Evolutionary conservation across 495 filamentous ascomycete species (phyloP).

Genomic region (Penicillium chermesinum): DNA sequence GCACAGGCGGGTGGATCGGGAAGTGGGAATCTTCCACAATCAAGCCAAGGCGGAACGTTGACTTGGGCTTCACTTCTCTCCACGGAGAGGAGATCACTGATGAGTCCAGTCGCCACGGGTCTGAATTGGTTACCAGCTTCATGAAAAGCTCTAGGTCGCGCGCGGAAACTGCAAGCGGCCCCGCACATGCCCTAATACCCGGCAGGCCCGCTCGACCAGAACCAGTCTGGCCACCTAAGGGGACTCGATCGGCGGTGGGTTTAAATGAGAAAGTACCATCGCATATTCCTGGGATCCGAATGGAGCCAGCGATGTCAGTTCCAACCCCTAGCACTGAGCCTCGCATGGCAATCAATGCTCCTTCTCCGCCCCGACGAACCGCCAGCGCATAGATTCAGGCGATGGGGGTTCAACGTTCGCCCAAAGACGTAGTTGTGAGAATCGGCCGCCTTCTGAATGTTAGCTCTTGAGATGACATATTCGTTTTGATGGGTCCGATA

Average conservation of each 20-base stretch:
- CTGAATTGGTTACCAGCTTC: neutral
- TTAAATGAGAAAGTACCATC: slow-evolving; percentile 29
- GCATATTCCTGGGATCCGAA: slow-evolving; percentile 48
- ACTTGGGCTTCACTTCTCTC: slow-evolving; percentile 3
- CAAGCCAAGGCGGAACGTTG: slow-evolving; percentile 7
- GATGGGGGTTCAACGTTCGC: slow-evolving; percentile 50
- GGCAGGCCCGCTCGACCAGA: slow-evolving; percentile 20
- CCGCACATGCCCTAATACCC: slow-evolving; percentile 24
- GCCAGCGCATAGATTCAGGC: slow-evolving; percentile 41
- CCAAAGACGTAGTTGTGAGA: slow-evolving; percentile 45
- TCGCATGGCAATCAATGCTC: slow-evolving; percentile 48
- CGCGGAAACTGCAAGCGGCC: slow-evolving; percentile 53
- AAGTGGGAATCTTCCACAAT: slow-evolving; percentile 13
- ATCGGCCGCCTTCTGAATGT: slow-evolving; percentile 15
- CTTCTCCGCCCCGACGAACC: slow-evolving; percentile 57
- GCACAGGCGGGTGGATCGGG: slow-evolving; percentile 18
- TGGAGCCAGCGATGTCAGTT: slow-evolving; percentile 51
- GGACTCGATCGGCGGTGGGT: slow-evolving; percentile 26
- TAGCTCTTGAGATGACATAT: no score
- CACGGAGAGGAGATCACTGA: slow-evolving; percentile 14
- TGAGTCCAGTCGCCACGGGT: slow-evolving; percentile 8
- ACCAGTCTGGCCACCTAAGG: slow-evolving; percentile 31
- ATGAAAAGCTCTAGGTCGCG: slow-evolving; percentile 51
- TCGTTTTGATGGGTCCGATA: no score
- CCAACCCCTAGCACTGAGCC: slow-evolving; percentile 55